phyloP scores from a whole-genome alignment of 345 rosid genomes.

The Salix purpurea region DNA sequence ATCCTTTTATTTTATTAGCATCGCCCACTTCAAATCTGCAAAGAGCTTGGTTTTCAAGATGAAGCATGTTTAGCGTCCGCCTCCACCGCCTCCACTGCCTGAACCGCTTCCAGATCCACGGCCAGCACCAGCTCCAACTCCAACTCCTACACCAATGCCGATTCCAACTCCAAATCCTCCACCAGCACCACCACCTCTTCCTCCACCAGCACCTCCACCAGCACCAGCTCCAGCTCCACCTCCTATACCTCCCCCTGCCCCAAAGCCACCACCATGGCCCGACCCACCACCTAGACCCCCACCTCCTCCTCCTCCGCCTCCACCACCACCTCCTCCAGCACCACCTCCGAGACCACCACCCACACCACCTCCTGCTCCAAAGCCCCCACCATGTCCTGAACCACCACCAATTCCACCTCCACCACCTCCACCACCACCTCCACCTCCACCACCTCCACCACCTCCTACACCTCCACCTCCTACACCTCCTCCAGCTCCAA shows the following conservation, averaged over 20 bases:
- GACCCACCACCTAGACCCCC: conserved; percentile 6
- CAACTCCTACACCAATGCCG: neutral
- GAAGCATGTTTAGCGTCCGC: neutral
- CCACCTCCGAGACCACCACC: conserved; percentile 16
- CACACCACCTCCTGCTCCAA: conserved; percentile 6
- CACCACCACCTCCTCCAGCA: conserved; percentile 11
- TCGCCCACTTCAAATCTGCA: neutral
- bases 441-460: neutral
- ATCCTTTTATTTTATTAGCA: neutral
- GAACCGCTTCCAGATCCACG: conserved; percentile 1
- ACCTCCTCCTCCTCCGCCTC: neutral
- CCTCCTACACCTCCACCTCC: neutral
- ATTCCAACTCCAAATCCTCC: conserved; percentile 1
- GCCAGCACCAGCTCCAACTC: neutral
- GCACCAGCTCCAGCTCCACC: conserved; percentile 6
- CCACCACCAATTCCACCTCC: conserved; percentile 7
- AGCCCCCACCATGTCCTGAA: neutral
- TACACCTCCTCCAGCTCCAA: neutral
- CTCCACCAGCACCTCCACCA: conserved; percentile 2
- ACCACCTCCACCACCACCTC: neutral
- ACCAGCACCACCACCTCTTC: neutral
- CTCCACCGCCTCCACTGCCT: neutral
- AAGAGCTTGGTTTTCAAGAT: neutral
- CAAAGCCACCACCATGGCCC: neutral
- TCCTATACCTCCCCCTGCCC: conserved; percentile 1